Evolutionary conservation across 1,284 basidiomycete species (phyloP).

Genomic region (Sanghuangporus baumii): DNA sequence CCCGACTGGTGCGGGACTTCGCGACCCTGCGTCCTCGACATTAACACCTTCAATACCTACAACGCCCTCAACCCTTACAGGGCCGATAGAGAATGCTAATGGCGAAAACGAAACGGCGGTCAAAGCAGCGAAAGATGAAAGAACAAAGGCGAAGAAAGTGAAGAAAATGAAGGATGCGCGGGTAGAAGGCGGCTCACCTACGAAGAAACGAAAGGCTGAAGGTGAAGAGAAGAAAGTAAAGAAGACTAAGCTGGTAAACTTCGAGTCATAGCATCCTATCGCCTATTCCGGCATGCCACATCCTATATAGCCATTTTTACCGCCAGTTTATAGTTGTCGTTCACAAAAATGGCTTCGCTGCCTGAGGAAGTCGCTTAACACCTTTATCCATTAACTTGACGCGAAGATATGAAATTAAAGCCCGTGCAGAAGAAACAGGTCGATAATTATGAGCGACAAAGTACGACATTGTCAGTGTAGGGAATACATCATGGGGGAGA

Average conservation of each 20-base stretch:
- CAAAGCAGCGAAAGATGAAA: conserved; percentile 29
- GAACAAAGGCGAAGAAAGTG: conserved; percentile 44
- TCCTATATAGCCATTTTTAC: background rate
- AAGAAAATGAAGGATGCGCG: conserved; percentile 19
- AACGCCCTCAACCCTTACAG: background rate
- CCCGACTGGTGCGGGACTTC: conserved; percentile 47
- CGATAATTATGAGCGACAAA: no score
- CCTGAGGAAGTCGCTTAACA: no score
- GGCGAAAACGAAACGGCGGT: conserved; percentile 18
- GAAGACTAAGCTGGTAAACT: conserved; percentile 32
- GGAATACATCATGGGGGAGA: background rate
- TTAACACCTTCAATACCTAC: background rate
- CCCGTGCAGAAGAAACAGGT: no score
- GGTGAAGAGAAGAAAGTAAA: conserved; percentile 37
- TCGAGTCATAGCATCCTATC: background rate
- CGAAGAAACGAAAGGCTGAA: conserved; percentile 15
- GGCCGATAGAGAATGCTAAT: background rate
- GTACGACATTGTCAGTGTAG: no score
- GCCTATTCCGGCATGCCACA: background rate
- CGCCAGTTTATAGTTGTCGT: no score
- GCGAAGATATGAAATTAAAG: no score
- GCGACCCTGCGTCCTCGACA: background rate
- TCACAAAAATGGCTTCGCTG: no score
- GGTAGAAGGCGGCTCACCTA: conserved; percentile 13
- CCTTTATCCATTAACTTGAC: no score